Evolutionary conservation across 495 filamentous ascomycete species (phyloP).

Genomic region (Corynascus novoguineensis): DNA sequence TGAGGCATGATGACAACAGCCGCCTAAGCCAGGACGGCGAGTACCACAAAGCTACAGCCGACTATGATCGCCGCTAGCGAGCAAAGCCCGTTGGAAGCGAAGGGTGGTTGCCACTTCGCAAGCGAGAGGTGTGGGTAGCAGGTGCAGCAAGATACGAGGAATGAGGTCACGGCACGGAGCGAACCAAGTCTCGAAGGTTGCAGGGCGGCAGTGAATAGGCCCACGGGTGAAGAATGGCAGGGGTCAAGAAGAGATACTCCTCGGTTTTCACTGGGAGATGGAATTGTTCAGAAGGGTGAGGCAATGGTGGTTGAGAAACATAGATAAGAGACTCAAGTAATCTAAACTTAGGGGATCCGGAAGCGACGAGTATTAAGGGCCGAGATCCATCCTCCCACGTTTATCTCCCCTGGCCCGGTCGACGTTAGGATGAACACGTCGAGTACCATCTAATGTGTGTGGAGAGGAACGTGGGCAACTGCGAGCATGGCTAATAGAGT

Average conservation of each 20-base stretch:
- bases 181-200: neutral
- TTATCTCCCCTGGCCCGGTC: no score
- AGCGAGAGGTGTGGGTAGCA: constrained; percentile 6
- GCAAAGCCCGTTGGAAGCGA: neutral
- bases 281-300: no score
- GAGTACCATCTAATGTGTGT: neutral
- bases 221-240: neutral
- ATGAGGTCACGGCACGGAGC: constrained; percentile 24
- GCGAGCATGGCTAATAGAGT: neutral
- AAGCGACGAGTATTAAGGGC: no score
- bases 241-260: neutral
- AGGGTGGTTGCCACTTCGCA: constrained; percentile 13
- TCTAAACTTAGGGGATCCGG: no score
- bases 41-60: constrained; percentile 17
- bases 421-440: no score
- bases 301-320: no score
- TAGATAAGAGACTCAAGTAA: no score
- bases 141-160: constrained; percentile 7
- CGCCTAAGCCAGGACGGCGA: neutral
- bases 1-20: constrained; percentile 26
- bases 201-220: neutral
- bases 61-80: constrained; percentile 6
- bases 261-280: neutral
- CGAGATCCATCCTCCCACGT: neutral
- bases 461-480: neutral